Percentiles rank a stretch among this genome's conserved stretches.
Conservation (phyloP, 1,284 basidiomycete genomes). For the Trichosporon sp. region DNA sequence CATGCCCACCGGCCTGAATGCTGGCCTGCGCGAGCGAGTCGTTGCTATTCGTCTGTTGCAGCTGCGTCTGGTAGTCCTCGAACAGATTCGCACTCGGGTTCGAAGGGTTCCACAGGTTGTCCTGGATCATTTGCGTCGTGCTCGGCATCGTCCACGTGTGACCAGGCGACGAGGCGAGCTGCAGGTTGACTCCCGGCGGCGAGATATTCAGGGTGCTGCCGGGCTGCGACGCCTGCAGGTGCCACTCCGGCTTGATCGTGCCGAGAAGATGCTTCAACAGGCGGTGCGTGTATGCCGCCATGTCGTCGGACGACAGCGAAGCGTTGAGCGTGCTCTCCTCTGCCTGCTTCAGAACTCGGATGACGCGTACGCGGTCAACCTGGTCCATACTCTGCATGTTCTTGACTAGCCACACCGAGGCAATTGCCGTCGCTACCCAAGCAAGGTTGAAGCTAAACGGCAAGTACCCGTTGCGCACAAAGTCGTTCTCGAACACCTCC, state of each 20-base stretch:
- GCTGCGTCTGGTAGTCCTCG: conserved; percentile 5
- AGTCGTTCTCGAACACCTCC: conserved; percentile 23
- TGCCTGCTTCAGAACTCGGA: conserved; percentile 17
- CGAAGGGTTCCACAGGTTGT: conserved; percentile 22
- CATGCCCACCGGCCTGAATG: background rate
- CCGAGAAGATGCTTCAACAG: conserved; percentile 25
- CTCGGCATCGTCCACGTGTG: conserved; percentile 19
- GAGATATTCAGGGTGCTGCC: background rate
- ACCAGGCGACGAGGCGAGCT: background rate
- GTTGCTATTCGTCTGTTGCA: background rate
- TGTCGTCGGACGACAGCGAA: conserved; percentile 24
- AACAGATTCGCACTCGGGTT: conserved; percentile 1
- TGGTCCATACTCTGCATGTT: conserved; percentile 27
- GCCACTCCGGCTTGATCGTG: conserved; percentile 14
- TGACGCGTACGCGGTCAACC: conserved; percentile 19
- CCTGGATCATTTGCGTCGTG: conserved; percentile 28
- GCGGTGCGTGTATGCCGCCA: conserved; percentile 30
- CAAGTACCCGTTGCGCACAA: conserved; percentile 22
- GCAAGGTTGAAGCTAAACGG: conserved; percentile 24
- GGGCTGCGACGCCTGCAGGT: background rate
- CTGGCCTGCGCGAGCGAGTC: background rate
- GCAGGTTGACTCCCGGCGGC: background rate
- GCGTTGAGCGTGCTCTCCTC: conserved; percentile 18
- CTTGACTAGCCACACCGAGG: conserved; percentile 29
- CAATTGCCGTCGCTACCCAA: conserved; percentile 26